phyloP scores from a whole-genome alignment of 2,329 filamentous ascomycete genomes.

The Penicillium sp. region DNA sequence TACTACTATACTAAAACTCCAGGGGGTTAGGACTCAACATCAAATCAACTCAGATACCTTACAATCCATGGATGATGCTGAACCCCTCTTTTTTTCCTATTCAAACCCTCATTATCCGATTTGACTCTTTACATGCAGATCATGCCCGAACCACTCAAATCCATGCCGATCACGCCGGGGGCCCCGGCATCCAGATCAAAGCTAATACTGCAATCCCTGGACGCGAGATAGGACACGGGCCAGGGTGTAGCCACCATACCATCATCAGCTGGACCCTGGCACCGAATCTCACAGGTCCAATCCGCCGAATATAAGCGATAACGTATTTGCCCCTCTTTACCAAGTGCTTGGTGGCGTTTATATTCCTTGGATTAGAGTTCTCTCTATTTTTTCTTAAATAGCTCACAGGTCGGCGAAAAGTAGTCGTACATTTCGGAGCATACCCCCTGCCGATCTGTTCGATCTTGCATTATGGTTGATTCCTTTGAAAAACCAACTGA shows the following conservation, averaged over 20 bases:
- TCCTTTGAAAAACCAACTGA: constrained; percentile 12
- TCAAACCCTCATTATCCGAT: too few relatives aligned
- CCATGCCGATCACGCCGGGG: neutral
- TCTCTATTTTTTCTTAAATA: neutral
- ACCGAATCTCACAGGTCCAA: neutral
- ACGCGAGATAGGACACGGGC: neutral
- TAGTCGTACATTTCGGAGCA: neutral
- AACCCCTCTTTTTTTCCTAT: neutral
- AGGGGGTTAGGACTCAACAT: neutral
- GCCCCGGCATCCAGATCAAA: constrained; percentile 8
- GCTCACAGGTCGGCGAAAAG: neutral
- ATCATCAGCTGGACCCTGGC: neutral
- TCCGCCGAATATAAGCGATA: constrained; percentile 8
- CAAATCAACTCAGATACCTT: too few relatives aligned
- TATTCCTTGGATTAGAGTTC: neutral
- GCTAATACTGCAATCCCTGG: constrained; percentile 9
- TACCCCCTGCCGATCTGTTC: neutral
- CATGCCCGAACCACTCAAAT: neutral
- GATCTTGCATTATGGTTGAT: constrained; percentile 9
- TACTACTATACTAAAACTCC: neutral
- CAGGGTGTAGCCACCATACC: neutral
- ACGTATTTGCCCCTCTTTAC: constrained; percentile 6
- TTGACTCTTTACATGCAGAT: neutral
- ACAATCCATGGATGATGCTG: neutral
- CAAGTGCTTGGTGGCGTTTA: neutral